A percentile compares a stretch with the other conserved stretches of the same genome.
Evolutionary conservation across 2,329 filamentous ascomycete genomes (phyloP).

Genomic region (Fusarium brachygibbosum): DNA sequence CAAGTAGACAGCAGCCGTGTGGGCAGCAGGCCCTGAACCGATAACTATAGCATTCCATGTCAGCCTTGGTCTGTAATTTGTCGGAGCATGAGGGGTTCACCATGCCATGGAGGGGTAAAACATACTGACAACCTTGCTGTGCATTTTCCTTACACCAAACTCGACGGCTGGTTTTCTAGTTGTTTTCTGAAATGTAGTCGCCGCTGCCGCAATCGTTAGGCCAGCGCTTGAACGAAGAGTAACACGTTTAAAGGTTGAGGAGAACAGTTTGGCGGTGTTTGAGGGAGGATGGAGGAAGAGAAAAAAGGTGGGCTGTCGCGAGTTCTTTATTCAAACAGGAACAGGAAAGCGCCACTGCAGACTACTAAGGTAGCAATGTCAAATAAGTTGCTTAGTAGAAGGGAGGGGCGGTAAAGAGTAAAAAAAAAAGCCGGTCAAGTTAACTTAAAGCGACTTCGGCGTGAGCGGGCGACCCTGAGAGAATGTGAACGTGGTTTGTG

Average conservation of each 20-base stretch:
- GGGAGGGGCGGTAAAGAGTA: constrained; percentile 30
- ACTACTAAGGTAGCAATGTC: background rate
- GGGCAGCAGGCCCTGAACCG: constrained; percentile 96
- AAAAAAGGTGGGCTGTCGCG: constrained; percentile 35
- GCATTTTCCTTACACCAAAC: constrained; percentile 75
- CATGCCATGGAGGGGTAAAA: constrained; percentile 50
- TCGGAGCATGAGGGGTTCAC: constrained; percentile 14
- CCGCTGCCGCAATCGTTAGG: constrained; percentile 78
- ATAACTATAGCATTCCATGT: constrained; percentile 66
- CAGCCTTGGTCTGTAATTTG: background rate
- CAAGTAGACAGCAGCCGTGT: constrained; percentile 97
- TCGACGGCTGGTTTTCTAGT: constrained; percentile 54
- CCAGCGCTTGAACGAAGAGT: constrained; percentile 81
- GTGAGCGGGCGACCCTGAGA: constrained; percentile 20
- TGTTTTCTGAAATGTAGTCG: constrained; percentile 71
- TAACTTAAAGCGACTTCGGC: constrained; percentile 37
- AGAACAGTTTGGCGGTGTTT: constrained; percentile 86
- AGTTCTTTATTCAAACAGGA: constrained; percentile 27
- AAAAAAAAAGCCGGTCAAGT: constrained; percentile 1
- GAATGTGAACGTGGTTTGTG: constrained; percentile 6
- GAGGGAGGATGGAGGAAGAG: constrained; percentile 5
- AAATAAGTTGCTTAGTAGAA: constrained; percentile 1
- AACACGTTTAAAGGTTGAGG: constrained; percentile 79
- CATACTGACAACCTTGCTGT: constrained; percentile 91
- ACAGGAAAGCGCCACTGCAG: constrained; percentile 19